phyloP scores from a whole-genome alignment of 2,329 filamentous ascomycete species.

The Chrysoporthe cubensis region DNA sequence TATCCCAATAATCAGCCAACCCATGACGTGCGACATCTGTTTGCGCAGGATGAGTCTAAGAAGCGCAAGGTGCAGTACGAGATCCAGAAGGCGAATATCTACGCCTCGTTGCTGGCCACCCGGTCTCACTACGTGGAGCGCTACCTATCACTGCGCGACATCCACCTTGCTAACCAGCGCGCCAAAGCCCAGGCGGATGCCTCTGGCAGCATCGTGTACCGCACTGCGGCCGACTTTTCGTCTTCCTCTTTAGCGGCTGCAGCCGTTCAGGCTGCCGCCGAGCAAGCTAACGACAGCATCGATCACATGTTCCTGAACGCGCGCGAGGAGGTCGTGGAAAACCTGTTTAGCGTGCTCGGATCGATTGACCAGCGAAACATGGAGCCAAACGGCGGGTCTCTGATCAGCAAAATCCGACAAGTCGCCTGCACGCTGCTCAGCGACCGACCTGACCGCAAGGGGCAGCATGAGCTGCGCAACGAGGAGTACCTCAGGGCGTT shows the following conservation, averaged over 20 bases:
- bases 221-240: slow-evolving; percentile 38
- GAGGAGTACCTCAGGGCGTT: slow-evolving; percentile 75
- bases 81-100: slow-evolving; percentile 91
- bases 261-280: slow-evolving; percentile 46
- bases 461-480: slow-evolving; percentile 56
- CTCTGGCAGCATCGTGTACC: slow-evolving; percentile 40
- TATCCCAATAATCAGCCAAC: slow-evolving; percentile 51
- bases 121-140: slow-evolving; percentile 85
- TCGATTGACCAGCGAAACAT: slow-evolving; percentile 84
- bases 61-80: slow-evolving; percentile 73
- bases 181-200: slow-evolving; percentile 39
- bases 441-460: slow-evolving; percentile 54
- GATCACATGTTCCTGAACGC: slow-evolving; percentile 72
- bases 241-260: slow-evolving; percentile 40
- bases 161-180: slow-evolving; percentile 56
- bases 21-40: slow-evolving; percentile 54
- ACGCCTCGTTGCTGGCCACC: slow-evolving; percentile 78
- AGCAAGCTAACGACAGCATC: slow-evolving; percentile 64
- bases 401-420: slow-evolving; percentile 83
- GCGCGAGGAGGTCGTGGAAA: slow-evolving; percentile 79
- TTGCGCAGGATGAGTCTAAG: slow-evolving; percentile 53
- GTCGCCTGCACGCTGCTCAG: slow-evolving; percentile 81
- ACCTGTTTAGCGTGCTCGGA: slow-evolving; percentile 74
- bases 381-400: slow-evolving; percentile 68
- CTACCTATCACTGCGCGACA: slow-evolving; percentile 77